A percentile compares a stretch with the other conserved stretches of the same genome.
Conservation (phyloP, 2,329 filamentous ascomycete genomes). For the Chrysosporium queenslandicum region DNA sequence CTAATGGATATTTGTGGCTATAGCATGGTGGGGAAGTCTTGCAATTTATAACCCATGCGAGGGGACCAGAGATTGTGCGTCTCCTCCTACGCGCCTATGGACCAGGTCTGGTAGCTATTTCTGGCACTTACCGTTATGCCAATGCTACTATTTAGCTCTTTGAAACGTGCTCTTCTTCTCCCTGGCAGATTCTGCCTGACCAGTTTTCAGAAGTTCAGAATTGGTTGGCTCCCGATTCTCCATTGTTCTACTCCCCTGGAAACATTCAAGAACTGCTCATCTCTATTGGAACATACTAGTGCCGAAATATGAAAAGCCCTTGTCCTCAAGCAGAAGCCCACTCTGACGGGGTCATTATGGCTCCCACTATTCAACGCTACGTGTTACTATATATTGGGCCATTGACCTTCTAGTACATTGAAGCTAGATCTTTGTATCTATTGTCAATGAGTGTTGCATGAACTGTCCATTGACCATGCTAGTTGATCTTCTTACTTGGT, state of each 20-base stretch:
- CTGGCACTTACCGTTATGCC: neutral
- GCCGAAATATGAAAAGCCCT: neutral
- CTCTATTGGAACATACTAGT: neutral
- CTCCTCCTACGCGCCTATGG: slow-evolving; percentile 1
- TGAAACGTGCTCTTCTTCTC: slow-evolving; percentile 1
- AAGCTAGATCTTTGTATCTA: neutral
- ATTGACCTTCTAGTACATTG: neutral
- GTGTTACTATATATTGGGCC: slow-evolving; percentile 7
- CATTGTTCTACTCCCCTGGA: neutral
- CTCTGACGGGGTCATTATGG: neutral
- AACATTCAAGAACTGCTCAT: neutral
- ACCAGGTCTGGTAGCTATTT: neutral
- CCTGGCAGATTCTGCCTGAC: neutral
- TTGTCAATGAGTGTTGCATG: neutral
- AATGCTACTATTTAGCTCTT: neutral
- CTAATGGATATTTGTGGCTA: neutral
- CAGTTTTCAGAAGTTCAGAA: neutral
- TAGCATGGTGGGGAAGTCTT: neutral
- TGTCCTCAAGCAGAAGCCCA: neutral
- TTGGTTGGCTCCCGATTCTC: slow-evolving; percentile 6
- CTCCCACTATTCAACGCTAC: neutral
- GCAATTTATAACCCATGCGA: no score
- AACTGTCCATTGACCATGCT: neutral
- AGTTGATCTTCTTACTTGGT: neutral
- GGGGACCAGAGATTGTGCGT: neutral